phyloP scores from a whole-genome alignment of 2,329 filamentous ascomycete genomes.

The Aspergillus phoenicis region DNA sequence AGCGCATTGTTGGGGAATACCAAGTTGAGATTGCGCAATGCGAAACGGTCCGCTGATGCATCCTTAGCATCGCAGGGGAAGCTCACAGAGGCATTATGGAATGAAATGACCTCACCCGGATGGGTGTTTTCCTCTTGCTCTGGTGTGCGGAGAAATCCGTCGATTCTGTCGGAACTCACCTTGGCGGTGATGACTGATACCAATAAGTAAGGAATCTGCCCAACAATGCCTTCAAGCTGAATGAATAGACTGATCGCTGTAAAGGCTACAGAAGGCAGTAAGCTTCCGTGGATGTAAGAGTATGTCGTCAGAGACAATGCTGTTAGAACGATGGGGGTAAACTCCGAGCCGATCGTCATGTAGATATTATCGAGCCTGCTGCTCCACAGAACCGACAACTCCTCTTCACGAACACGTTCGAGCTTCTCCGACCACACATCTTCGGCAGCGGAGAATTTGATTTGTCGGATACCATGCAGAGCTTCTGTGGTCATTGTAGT shows the following conservation, averaged over 20 bases:
- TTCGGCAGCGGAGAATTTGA: constrained; percentile 79
- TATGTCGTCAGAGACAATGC: constrained; percentile 70
- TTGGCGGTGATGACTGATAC: constrained; percentile 69
- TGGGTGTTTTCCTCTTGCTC: constrained; percentile 59
- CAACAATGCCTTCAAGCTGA: constrained; percentile 67
- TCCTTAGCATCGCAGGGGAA: constrained; percentile 59
- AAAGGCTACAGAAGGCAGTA: constrained; percentile 75
- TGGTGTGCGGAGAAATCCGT: constrained; percentile 67
- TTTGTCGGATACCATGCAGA: constrained; percentile 75
- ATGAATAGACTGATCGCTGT: constrained; percentile 74
- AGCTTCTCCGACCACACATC: constrained; percentile 73
- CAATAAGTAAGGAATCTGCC: constrained; percentile 69
- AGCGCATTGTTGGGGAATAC: constrained; percentile 69
- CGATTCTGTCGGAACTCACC: constrained; percentile 68
- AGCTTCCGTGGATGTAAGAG: constrained; percentile 60
- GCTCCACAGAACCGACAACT: constrained; percentile 66
- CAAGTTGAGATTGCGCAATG: constrained; percentile 65
- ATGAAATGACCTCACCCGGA: constrained; percentile 62
- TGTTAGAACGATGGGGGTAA: constrained; percentile 70
- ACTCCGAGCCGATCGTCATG: constrained; percentile 68
- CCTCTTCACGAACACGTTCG: constrained; percentile 62
- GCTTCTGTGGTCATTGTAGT: constrained; percentile 74
- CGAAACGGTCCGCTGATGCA: constrained; percentile 55
- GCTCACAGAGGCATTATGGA: constrained; percentile 71
- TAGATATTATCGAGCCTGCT: constrained; percentile 65